Evolutionary conservation across 768 basidiomycete species (phyloP), one percentile per base, ranked within the genome.

Genomic region (Mrakia blollopis): DNA sequence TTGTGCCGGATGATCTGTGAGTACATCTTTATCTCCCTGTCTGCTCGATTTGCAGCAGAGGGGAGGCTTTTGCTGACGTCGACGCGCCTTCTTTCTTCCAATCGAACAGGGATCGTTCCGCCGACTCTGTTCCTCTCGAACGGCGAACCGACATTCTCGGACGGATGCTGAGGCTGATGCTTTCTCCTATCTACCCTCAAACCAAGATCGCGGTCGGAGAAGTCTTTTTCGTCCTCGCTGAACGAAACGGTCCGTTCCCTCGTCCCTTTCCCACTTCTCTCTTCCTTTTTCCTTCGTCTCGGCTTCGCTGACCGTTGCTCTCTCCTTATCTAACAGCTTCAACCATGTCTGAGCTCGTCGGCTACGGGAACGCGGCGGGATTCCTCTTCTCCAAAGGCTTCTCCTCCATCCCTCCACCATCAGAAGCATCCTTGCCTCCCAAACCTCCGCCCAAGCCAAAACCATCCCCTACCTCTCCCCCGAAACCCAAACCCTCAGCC

Each of bases 351-450:
- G 87, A 89, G 6, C 88, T 91, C 62, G 87, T 97, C 72, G 96
- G 96, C 10, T 99, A 99, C 80, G 96, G 96, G 60, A 94, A 94
- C 82, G 93, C 94, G 60, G 93, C 94, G 0, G 97, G 97, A 0
- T 92, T 93, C 86, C 86, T 99, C 35, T 95, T 93, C 85, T 89
- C 91, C 82, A 95, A 94, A 81, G 94, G 94, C 23, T 87, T 98
- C 80, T 50, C 79, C 18, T 83, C 67, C 73, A 16, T 8, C 52
- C 14, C 35, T 21, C 71, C 70, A 32, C 68, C n/a, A 2, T 3
- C 37, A 54, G 39, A n/a, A 63, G 72, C 62, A 41, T 39, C 67
- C 37, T 57, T 23, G 18, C 32, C n/a, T 11, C 23, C 50, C 67
- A 32, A 11, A 37, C 57, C 57, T 65, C 62, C 37, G 44, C 67